phyloP scores from a whole-genome alignment of 768 basidiomycete genomes.

The Boletus reticuloceps region DNA sequence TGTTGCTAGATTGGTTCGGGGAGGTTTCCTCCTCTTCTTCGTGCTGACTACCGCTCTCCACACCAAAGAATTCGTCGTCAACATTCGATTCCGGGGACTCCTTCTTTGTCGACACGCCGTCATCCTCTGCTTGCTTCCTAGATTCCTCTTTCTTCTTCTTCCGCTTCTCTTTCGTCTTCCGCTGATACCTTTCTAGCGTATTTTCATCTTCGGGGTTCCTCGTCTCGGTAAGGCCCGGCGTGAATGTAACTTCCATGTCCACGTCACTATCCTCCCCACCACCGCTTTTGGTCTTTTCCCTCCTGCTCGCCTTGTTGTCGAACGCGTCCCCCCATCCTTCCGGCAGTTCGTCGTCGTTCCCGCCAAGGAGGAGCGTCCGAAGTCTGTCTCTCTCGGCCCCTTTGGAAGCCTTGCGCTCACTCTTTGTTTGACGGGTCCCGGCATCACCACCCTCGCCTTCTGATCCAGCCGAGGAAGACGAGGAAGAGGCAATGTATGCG shows the following conservation, averaged over 20 bases:
- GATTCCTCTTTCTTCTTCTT: conserved; percentile 73
- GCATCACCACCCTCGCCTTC: conserved; percentile 26
- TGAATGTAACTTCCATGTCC: conserved; percentile 96
- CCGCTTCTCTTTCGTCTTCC: conserved; percentile 87
- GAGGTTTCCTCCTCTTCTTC: conserved; percentile 30
- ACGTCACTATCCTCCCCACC: conserved; percentile 44
- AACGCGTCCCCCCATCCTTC: conserved; percentile 76
- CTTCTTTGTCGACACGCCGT: conserved; percentile 17
- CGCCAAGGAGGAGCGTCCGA: conserved; percentile 71
- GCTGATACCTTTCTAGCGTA: conserved; percentile 83
- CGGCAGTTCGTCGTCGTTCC: conserved; percentile 64
- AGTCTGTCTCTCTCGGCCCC: conserved; percentile 64
- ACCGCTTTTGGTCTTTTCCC: background rate
- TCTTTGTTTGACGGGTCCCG: conserved; percentile 6
- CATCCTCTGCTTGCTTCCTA: conserved; percentile 37
- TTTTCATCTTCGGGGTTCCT: conserved; percentile 70
- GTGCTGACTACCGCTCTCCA: conserved; percentile 25
- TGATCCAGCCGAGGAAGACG: conserved; percentile 57
- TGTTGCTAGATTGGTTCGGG: conserved; percentile 20
- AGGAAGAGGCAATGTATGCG: conserved; percentile 71
- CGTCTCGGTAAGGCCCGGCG: conserved; percentile 68
- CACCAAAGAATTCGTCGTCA: conserved; percentile 77
- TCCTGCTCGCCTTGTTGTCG: conserved; percentile 14
- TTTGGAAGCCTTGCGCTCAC: conserved; percentile 24
- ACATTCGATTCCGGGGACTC: background rate